A percentile compares a stretch with the other conserved stretches of the same genome.
Evolutionary conservation across 371 early-diverging fungal genomes (phyloP).

Genomic region (Mortierella sp.): DNA sequence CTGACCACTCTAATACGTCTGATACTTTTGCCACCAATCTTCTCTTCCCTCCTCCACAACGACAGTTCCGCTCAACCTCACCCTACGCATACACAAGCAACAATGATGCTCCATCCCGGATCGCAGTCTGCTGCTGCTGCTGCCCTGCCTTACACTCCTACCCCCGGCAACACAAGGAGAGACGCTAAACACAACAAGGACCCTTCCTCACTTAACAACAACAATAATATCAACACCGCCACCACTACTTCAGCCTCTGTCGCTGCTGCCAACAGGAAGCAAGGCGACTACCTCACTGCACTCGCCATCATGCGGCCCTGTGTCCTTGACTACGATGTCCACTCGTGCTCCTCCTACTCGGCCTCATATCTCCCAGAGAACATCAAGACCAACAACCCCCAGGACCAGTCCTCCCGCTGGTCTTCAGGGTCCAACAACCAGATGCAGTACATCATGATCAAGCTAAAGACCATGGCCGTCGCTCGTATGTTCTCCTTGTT

Average conservation of each 20-base stretch:
- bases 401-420: conserved; percentile 90
- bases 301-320: conserved; percentile 56
- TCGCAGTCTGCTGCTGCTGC: not conserved
- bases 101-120: conserved; percentile 10
- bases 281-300: conserved; percentile 54
- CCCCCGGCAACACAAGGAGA: not conserved
- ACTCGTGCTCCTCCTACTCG: conserved; percentile 81
- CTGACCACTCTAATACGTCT: not conserved
- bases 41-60: not conserved
- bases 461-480: conserved; percentile 79
- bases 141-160: not conserved
- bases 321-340: conserved; percentile 66
- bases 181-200: not conserved
- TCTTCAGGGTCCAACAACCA: conserved; percentile 87
- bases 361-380: conserved; percentile 85
- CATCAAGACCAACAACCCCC: conserved; percentile 81
- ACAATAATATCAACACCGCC: too few species aligned
- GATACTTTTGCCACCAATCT: conserved; percentile 3
- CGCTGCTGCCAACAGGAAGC: conserved; percentile 28
- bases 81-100: not conserved
- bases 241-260: not conserved
- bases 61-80: not conserved
- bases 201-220: not conserved
- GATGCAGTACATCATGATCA: conserved; percentile 83
- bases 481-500: conserved; percentile 69